Evolutionary conservation across 2,329 filamentous ascomycete genomes (phyloP), one percentile per base, ranked within the genome.

Genomic region (Botrytis pseudocinerea): DNA sequence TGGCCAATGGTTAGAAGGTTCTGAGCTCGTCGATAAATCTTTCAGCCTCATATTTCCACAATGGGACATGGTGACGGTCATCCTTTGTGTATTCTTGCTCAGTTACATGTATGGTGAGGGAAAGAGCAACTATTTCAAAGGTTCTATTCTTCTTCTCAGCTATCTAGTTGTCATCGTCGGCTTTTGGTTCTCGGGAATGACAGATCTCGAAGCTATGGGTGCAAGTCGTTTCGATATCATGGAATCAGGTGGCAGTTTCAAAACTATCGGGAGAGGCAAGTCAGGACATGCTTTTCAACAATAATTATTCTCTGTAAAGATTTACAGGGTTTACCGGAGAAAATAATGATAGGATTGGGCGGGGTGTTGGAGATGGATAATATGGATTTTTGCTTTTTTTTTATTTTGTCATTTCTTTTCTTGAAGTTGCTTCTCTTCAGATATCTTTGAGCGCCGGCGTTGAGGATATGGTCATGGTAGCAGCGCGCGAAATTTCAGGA

Each of bases 61-160:
- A 82, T 99, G 95, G 95, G 96, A 99, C 82, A 97, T 99, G 93
- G 91, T 98, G 20, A 97, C 93, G 0, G 94, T 98, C 25, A 97
- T 98, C 74, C 85, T 99, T 25, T 98, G 95, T 79, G 94, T 99
- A 28, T 97, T 99, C 85, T 85, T 99, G 73, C 89, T 99, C 77
- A 97, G 94, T 79, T 97, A 98, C 85, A 95, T 99, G 86, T 97
- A 98, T 79, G 93, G 95, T 69, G 96, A 99, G 84, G 96, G 96
- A 59, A 99, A 99, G 89, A 98, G 95, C 85, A 99, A 99, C 83
- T 99, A 99, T 83, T 99, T 99, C 89, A 99, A 99, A 85, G 96
- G 96, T 69, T 97, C 93, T 76, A 98, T 98, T 78, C 86, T 99
- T 70, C 90, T 98, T 76, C 85, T 99, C 69, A 96, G 93, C 48